Base-by-base conservation (phyloP, 768 basidiomycete genomes). In the Galerina sulciceps region DNA sequence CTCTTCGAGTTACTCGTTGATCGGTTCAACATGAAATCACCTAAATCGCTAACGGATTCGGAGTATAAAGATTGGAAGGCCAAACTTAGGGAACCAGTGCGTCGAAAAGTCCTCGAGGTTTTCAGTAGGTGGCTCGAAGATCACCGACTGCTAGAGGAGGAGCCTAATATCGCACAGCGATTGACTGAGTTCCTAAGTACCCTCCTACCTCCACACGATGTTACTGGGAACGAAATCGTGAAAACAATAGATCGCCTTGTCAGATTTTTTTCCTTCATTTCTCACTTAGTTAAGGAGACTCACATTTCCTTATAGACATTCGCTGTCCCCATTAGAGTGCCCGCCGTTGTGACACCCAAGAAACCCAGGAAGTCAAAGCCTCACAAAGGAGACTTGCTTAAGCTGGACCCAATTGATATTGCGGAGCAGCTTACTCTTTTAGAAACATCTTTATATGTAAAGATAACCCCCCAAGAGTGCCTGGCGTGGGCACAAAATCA, bases 391-490 rank as follows among this genome's bases (percentile, higher is more conserved):
- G 89, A 90, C 49, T 70, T 95, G 15, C 68, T 85, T 11, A 83
- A 85, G 62, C 77, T 90, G 58, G 87, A 91, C 63, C 80, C 91
- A 1, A 67, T 81, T 18, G 85, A 89, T 55, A 67, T 96, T 35
- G 93, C 93, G 0, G 85, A 93, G 42, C 93, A 96, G 65, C 77
- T 96, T 43, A 86, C 89, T n/a, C 74, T 95, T 44, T 76, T 87
- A 60, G 92, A 96, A 69, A 85, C 81, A 55, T 74, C 79, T 37
- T 76, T 88, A 6, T 96, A 94, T 71, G 73, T 77, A 58, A 86
- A 85, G 67, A 84, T 95, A 55, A 82, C 83, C 9, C 80, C 85
- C 6, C 84, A 84, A 41, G 93, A 96, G 65, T 96, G 91, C 70
- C 76, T 96, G 34, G 69, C 76, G 36, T 91, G 91, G 71, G 71